Evolutionary conservation across 2,329 filamentous ascomycete species (phyloP).

Genomic region (Aspergillus sp.): DNA sequence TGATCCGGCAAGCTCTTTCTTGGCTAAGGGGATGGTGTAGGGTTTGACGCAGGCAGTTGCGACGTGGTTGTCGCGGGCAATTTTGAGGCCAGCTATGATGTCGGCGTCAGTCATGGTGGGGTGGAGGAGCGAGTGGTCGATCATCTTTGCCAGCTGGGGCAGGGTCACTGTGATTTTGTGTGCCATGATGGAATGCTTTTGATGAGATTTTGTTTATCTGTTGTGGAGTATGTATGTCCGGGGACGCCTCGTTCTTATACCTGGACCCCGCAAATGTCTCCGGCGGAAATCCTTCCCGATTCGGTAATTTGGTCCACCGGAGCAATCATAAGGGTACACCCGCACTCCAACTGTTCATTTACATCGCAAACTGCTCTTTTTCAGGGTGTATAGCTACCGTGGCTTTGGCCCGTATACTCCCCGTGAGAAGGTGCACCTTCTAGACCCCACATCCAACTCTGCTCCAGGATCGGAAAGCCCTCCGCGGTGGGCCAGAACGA

Average conservation of each 20-base stretch:
- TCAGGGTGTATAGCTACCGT: background rate
- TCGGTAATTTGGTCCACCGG: background rate
- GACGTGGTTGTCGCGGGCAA: conserved; percentile 52
- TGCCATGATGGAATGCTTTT: background rate
- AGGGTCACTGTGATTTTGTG: conserved; percentile 36
- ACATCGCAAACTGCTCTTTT: too few species aligned
- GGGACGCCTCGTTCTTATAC: too few species aligned
- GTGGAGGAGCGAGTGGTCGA: conserved; percentile 64
- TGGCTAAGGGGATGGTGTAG: conserved; percentile 55
- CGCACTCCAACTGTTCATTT: too few species aligned
- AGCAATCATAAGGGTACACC: too few species aligned
- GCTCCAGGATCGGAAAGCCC: conserved; percentile 19
- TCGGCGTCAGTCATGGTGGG: conserved; percentile 62
- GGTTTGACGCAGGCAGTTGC: conserved; percentile 62
- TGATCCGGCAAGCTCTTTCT: conserved; percentile 49
- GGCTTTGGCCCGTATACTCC: too few species aligned
- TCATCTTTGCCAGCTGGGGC: conserved; percentile 40
- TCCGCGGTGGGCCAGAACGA: conserved; percentile 10
- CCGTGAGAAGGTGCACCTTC: too few species aligned
- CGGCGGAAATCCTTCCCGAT: background rate
- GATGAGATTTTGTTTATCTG: background rate
- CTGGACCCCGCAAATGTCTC: background rate
- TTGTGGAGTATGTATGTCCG: background rate
- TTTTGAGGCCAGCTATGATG: conserved; percentile 51
- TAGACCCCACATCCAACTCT: conserved; percentile 27